A percentile compares a stretch with the other conserved stretches of the same genome.
These are phyloP conservation scores for Boletellus deceptivus DNA, from an alignment of 1,284 basidiomycete species.

Conservation along the genomic window DNA sequence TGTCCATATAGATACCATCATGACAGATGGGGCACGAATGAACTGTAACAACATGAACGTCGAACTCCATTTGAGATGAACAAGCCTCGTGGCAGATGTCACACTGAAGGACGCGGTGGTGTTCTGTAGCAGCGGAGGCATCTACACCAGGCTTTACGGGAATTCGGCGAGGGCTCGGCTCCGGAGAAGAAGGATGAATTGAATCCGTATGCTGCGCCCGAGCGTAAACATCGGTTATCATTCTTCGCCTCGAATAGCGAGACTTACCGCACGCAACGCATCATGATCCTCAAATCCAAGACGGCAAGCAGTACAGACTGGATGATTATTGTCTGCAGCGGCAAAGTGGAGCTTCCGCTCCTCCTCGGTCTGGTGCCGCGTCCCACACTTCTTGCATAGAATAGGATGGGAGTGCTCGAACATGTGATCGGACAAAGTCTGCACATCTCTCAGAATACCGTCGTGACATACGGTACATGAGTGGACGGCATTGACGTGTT, in stretches of 20 bases:
- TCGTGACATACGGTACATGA: constrained; percentile 29
- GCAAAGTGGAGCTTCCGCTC: constrained; percentile 27
- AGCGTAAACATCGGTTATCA: constrained; percentile 14
- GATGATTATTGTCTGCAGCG: constrained; percentile 24
- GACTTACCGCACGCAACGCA: constrained; percentile 21
- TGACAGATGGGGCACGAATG: constrained; percentile 35
- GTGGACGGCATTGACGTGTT: constrained; percentile 26
- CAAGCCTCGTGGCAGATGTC: constrained; percentile 27
- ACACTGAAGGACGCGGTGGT: constrained; percentile 17
- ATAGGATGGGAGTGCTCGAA: constrained; percentile 28
- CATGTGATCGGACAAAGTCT: constrained; percentile 29
- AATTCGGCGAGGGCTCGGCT: constrained; percentile 11
- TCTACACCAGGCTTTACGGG: constrained; percentile 9
- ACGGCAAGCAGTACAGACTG: constrained; percentile 24
- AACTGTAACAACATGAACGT: constrained; percentile 31
- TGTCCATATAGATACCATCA: constrained; percentile 31
- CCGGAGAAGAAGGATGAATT: constrained; percentile 16
- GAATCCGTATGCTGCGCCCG: constrained; percentile 17
- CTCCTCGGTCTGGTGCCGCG: constrained; percentile 30
- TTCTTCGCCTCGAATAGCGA: constrained; percentile 2
- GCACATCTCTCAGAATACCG: constrained; percentile 27
- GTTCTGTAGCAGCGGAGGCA: constrained; percentile 1
- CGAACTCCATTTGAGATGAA: constrained; percentile 25
- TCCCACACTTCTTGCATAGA: constrained; percentile 26
- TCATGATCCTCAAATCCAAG: constrained; percentile 31